These are phyloP conservation scores for Cardamine resedifolia DNA, from an alignment of 345 rosid species.

Conservation along the genomic window DNA sequence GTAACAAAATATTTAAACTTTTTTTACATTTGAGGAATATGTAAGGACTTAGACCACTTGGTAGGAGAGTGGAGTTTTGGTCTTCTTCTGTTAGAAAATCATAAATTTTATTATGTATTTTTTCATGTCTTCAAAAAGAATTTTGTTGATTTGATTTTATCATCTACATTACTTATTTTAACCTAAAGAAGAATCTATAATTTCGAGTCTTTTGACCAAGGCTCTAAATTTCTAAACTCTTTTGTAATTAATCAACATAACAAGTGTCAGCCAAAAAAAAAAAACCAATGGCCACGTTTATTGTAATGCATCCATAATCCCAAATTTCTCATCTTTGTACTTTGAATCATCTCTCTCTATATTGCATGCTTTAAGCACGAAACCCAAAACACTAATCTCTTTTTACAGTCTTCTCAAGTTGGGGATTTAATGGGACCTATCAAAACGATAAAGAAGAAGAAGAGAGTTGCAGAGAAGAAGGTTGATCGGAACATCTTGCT, in stretches of 20 bases:
- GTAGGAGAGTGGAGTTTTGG: conserved; percentile 31
- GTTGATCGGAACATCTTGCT: conserved; percentile 60
- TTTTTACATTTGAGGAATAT: conserved; percentile 13
- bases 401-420: not conserved
- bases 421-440: conserved; percentile 43
- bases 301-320: not conserved
- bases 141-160: not conserved
- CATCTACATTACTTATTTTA: not conserved
- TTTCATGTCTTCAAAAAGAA: not conserved
- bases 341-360: not conserved
- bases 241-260: not conserved
- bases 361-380: conserved; percentile 9
- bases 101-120: not conserved
- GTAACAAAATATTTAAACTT: not conserved
- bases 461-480: conserved; percentile 59
- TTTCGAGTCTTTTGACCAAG: too few relatives aligned
- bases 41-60: conserved; percentile 15
- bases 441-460: conserved; percentile 47
- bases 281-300: not conserved
- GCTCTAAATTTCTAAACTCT: not conserved
- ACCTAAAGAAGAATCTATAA: too few relatives aligned
- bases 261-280: not conserved
- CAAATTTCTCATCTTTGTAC: not conserved
- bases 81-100: conserved; percentile 15
- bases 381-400: conserved; percentile 1